Conservation (phyloP, 352 stramenopile species). For the Phytopythium chamaehyphon region DNA sequence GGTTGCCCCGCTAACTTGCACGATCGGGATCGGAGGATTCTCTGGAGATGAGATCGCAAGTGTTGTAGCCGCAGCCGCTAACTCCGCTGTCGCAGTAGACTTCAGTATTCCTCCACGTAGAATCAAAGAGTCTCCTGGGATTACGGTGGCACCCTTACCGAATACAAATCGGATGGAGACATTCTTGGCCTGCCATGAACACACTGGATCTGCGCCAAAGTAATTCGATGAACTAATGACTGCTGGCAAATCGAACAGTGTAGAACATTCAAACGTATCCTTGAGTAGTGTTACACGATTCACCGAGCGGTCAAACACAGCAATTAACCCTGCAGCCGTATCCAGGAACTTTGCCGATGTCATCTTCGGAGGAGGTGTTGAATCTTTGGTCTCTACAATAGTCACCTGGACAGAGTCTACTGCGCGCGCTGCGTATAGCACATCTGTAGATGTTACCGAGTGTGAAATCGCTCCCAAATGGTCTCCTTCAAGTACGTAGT, state of each 20-base stretch:
- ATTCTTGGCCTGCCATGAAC: conserved; percentile 44
- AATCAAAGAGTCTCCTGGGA: conserved; percentile 27
- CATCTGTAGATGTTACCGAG: conserved; percentile 20
- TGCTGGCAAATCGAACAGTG: conserved; percentile 52
- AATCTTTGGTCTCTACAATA: conserved; percentile 60
- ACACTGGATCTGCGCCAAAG: conserved; percentile 30
- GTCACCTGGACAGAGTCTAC: conserved; percentile 30
- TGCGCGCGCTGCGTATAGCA: conserved; percentile 23
- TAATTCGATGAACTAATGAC: conserved; percentile 21
- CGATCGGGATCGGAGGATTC: conserved; percentile 34
- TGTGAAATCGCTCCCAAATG: conserved; percentile 28
- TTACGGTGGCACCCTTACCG: conserved; percentile 29
- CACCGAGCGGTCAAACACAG: conserved; percentile 48
- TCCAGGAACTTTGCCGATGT: conserved; percentile 48
- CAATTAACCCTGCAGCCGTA: conserved; percentile 32
- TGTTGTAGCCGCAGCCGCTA: conserved; percentile 28
- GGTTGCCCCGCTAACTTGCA: conserved; percentile 34
- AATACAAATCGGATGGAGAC: conserved; percentile 46
- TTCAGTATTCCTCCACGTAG: conserved; percentile 45
- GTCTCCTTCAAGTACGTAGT: conserved; percentile 39
- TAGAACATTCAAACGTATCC: conserved; percentile 37
- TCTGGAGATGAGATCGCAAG: conserved; percentile 28
- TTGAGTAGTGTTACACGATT: conserved; percentile 22
- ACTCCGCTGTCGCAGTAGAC: conserved; percentile 36
- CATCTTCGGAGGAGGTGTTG: conserved; percentile 49